A percentile compares a stretch with the other conserved stretches of the same genome.
Evolutionary conservation across 768 basidiomycete species (phyloP).

Genomic region (Trametes cingulata): DNA sequence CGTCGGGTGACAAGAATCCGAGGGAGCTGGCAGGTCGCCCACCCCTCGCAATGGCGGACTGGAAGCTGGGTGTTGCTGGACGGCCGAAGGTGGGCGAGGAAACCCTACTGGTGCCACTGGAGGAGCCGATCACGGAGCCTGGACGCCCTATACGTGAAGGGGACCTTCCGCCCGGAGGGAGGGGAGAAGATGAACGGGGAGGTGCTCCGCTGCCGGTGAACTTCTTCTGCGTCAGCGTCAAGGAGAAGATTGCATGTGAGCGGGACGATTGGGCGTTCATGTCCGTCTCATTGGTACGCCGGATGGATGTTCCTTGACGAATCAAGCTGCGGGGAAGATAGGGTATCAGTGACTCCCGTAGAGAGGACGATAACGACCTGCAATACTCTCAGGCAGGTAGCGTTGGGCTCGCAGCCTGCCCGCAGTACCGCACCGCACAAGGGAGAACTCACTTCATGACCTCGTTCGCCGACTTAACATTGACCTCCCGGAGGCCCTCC

Average conservation of each 20-base stretch:
- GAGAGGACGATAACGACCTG: background rate
- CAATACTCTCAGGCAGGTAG: background rate
- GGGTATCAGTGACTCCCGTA: background rate
- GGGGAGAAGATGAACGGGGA: constrained; percentile 75
- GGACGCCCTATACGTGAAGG: constrained; percentile 79
- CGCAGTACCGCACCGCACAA: background rate
- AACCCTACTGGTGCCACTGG: constrained; percentile 47
- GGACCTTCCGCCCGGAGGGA: constrained; percentile 73
- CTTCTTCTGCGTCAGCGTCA: constrained; percentile 91
- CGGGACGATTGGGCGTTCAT: constrained; percentile 99
- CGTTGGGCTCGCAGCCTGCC: background rate
- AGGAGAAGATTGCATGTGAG: constrained; percentile 98
- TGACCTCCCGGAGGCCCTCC: constrained; percentile 92
- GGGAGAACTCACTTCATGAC: constrained; percentile 81
- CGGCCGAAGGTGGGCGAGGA: constrained; percentile 78
- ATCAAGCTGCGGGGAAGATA: constrained; percentile 59
- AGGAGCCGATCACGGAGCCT: constrained; percentile 67
- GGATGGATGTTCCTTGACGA: constrained; percentile 84
- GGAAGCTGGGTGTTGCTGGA: constrained; percentile 79
- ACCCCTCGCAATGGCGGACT: constrained; percentile 70
- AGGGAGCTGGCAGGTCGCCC: constrained; percentile 79
- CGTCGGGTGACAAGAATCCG: constrained; percentile 63
- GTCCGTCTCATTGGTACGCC: constrained; percentile 95
- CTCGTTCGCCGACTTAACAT: constrained; percentile 78
- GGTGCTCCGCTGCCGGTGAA: constrained; percentile 69